Percentiles rank a stretch among this genome's conserved stretches.
phyloP scores from a whole-genome alignment of 1,139 yeast species.

The Hyphopichia wangnamkhiaoensis region DNA sequence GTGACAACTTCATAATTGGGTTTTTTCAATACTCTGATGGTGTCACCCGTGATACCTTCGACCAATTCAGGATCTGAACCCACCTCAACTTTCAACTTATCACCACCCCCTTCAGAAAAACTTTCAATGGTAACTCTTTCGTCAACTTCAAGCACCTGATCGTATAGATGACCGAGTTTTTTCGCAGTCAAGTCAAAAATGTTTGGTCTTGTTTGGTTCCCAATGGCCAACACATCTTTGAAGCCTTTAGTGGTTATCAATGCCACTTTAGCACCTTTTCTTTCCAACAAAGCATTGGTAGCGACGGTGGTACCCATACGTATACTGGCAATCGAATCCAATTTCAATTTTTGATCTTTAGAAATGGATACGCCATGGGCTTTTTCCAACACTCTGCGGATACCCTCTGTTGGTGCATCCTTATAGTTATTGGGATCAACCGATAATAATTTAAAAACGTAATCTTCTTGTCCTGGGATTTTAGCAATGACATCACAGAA shows the following conservation, averaged over 20 bases:
- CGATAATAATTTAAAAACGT: slow-evolving; percentile 66
- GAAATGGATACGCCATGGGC: slow-evolving; percentile 54
- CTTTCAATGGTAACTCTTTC: slow-evolving; percentile 43
- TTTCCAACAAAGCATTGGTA: slow-evolving; percentile 43
- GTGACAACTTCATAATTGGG: slow-evolving; percentile 32
- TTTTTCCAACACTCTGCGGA: slow-evolving; percentile 69
- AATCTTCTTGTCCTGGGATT: slow-evolving; percentile 39
- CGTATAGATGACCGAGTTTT: slow-evolving; percentile 37
- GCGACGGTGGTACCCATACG: slow-evolving; percentile 46
- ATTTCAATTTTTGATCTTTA: slow-evolving; percentile 29
- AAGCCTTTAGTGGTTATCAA: slow-evolving; percentile 54
- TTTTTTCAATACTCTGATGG: slow-evolving; percentile 28
- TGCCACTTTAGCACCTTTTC: slow-evolving; percentile 55
- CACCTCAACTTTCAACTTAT: slow-evolving; percentile 19
- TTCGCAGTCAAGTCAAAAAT: slow-evolving; percentile 40
- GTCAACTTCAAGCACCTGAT: slow-evolving; percentile 39
- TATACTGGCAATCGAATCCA: slow-evolving; percentile 32
- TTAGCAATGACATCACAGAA: slow-evolving; percentile 79
- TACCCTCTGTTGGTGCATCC: slow-evolving; percentile 93
- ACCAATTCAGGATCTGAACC: slow-evolving; percentile 24
- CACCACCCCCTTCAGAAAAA: slow-evolving; percentile 46
- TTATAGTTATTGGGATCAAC: slow-evolving; percentile 84
- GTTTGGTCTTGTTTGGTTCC: slow-evolving; percentile 42
- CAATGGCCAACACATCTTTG: slow-evolving; percentile 46
- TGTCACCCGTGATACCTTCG: slow-evolving; percentile 39